Base-by-base conservation (phyloP, 1,139 yeast species). In the Geotrichum phurueaensis region DNA sequence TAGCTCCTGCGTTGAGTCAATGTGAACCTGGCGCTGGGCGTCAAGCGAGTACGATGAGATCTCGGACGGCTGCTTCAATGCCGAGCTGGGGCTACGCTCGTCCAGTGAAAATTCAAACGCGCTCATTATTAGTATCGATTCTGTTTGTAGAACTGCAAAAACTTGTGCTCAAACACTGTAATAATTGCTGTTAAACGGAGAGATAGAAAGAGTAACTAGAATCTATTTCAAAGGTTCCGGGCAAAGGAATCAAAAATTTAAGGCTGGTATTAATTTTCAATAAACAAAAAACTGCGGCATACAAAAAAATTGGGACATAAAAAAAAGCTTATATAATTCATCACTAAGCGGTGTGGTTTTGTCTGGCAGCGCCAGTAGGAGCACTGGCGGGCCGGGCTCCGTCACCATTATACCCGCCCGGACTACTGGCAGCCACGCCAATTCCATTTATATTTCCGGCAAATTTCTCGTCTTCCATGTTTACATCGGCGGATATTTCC, bases 1-100 rank as follows among this genome's bases (percentile, higher is more conserved):
- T 57, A 89, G 73, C 10, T 80, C 74, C 0, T 84, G 76, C 23
- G 57, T 36, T 56, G 81, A 84, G 64, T 82, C 85, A 20, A 79
- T 73, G 31, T 79, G 81, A 55, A 78, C 76, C 2, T 84, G 80
- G 9, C 84, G 81, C 15, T 78, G 73, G 3, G 69, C 71, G 65
- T 81, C 82, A 56, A 89, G 75, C 5, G 89, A 82, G 70, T 78
- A 89, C 1, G 82, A 72, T 55, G 81, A 77, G 3, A 89, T 66
- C 71, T 90, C 96, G 63, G 84, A 84, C 7, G 97, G 97, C 71
- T 88, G 92, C 78, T 85, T 79, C 47, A 83, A 62, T 10, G 75
- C 68, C 45, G 73, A 69, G 39, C 65, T 67, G 5, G 36, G 53
- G 23, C 73, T 65, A 48, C 77, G 67, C 31, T 73, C 65, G 6